These are phyloP conservation scores for Chromera velia DNA, from an alignment of 73 alveolate species.

Conservation along the genomic window DNA sequence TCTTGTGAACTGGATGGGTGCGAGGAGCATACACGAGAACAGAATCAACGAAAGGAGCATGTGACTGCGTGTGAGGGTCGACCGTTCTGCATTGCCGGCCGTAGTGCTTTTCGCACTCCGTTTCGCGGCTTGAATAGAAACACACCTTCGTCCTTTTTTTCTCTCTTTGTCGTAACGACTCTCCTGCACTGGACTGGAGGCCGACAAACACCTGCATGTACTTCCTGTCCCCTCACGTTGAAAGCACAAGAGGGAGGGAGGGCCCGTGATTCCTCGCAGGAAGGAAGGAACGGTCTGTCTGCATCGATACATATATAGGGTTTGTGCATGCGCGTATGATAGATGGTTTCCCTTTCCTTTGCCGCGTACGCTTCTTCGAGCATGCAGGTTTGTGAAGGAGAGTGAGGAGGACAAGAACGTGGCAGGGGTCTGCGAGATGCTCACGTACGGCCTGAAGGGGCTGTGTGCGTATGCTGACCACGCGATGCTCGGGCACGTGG, in stretches of 20 bases:
- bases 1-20: too few species aligned
- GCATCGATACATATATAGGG: neutral
- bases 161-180: neutral
- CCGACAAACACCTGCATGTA: too few species aligned
- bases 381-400: neutral
- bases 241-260: too few species aligned
- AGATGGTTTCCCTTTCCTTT: too few species aligned
- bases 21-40: too few species aligned
- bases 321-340: too few species aligned
- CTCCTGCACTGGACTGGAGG: too few species aligned
- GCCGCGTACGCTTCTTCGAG: too few species aligned
- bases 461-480: neutral
- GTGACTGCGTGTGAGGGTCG: neutral
- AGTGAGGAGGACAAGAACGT: constrained; percentile 10
- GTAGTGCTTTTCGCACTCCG: neutral
- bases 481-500: constrained; percentile 7
- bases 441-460: constrained; percentile 12
- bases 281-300: neutral
- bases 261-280: neutral
- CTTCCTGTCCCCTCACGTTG: too few species aligned
- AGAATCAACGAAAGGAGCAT: too few species aligned
- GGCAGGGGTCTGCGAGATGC: constrained; percentile 26
- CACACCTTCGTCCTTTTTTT: neutral
- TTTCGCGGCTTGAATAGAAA: neutral
- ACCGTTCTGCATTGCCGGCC: neutral